Percentiles rank a stretch among this genome's conserved stretches.
Conservation (phyloP, 2,329 filamentous ascomycete species). For the Alternaria gansuensis region DNA sequence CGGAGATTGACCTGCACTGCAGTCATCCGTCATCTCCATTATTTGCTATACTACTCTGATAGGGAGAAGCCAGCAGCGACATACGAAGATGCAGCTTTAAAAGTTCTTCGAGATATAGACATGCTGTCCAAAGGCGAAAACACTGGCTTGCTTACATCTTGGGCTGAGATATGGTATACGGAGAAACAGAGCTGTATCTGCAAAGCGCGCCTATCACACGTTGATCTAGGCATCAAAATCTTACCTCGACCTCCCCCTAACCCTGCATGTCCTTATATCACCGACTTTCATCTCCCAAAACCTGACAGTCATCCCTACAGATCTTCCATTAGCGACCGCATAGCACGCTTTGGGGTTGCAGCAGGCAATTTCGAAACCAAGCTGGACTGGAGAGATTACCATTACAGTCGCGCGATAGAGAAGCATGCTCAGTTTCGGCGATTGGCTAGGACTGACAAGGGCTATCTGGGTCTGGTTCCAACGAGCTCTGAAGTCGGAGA, state of each 20-base stretch:
- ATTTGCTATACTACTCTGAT: background rate
- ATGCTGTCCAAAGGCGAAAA: background rate
- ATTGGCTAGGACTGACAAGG: constrained; percentile 5
- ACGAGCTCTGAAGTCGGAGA: background rate
- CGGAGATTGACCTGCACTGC: background rate
- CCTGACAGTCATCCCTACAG: background rate
- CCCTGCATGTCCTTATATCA: background rate
- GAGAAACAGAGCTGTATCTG: constrained; percentile 8
- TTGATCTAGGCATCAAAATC: background rate
- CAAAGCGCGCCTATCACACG: background rate
- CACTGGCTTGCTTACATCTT: background rate
- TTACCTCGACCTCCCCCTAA: background rate
- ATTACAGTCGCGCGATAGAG: background rate
- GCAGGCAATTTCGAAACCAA: background rate
- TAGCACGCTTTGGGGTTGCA: background rate
- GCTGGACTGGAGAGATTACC: background rate
- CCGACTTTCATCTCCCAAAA: background rate
- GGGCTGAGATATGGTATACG: background rate
- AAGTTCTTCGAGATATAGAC: background rate
- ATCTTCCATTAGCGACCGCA: background rate
- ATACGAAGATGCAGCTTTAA: background rate
- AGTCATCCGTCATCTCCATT: background rate
- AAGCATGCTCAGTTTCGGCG: background rate
- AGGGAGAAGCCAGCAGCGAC: background rate
- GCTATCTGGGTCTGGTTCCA: constrained; percentile 6